Evolutionary conservation across 306 rosid species (phyloP).

Genomic region (Ziziphus jujuba): DNA sequence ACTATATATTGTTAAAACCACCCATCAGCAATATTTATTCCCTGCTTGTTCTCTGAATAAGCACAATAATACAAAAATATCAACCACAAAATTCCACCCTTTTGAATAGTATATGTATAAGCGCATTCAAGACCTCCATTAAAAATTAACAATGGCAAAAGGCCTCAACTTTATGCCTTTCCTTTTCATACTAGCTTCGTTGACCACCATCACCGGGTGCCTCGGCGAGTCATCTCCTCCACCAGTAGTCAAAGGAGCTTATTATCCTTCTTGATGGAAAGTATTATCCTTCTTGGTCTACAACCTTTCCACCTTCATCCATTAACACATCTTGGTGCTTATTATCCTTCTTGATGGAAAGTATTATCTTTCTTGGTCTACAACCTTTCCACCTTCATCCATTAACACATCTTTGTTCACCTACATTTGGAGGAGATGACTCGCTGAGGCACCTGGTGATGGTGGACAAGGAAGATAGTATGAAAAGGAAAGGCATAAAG

Average conservation of each 20-base stretch:
- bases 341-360: no score
- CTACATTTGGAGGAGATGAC: no score
- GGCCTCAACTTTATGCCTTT: not conserved
- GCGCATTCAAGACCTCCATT: not conserved
- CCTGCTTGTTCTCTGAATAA: no score
- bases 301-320: conserved; percentile 53
- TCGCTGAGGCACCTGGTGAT: no score
- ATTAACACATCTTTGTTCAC: no score
- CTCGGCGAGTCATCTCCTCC: not conserved
- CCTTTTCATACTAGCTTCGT: conserved; percentile 9
- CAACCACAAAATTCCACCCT: not conserved
- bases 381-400: no score
- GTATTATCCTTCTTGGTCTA: conserved; percentile 34
- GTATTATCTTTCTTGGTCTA: no score
- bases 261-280: no score
- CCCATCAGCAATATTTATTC: no score
- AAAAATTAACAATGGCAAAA: conserved; percentile 16
- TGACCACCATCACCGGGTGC: conserved; percentile 5
- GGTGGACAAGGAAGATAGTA: no score
- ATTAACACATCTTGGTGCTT: conserved; percentile 58
- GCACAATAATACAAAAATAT: not conserved
- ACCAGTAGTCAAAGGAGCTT: conserved; percentile 48
- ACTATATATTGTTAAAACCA: no score
- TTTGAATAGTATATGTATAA: not conserved
- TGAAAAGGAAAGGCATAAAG: no score